Evolutionary conservation across 345 rosid species (phyloP).

Genomic region (Eucalyptus erythrocorys): DNA sequence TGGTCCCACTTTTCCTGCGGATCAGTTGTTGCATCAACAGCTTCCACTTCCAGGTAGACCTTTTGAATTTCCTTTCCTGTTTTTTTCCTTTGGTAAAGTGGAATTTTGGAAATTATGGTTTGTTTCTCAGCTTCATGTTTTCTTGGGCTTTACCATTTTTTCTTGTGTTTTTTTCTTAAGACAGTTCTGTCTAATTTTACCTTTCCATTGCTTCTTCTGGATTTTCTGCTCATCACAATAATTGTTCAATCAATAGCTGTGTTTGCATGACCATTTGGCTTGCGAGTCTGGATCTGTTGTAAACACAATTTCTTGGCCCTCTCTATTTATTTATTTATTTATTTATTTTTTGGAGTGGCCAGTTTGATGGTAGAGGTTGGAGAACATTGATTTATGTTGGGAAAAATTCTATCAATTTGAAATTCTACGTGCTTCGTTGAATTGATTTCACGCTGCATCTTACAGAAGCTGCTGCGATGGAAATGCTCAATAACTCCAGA

Average conservation of each 20-base stretch:
- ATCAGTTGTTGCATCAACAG: conserved; percentile 76
- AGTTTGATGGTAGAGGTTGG: neutral
- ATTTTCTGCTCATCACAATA: neutral
- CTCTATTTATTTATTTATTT: neutral
- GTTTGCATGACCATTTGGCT: neutral
- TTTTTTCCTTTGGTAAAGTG: neutral
- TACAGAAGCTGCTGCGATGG: neutral
- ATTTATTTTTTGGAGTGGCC: neutral
- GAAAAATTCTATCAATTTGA: neutral
- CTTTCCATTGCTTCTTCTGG: neutral
- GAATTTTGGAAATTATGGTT: neutral
- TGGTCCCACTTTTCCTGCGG: conserved; percentile 69
- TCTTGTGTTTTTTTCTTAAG: neutral
- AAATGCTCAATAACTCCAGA: neutral
- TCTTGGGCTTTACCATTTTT: neutral
- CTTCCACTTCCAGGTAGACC: conserved; percentile 75
- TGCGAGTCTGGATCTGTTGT: neutral
- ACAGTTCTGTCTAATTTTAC: neutral
- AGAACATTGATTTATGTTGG: neutral
- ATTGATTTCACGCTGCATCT: neutral
- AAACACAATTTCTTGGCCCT: neutral
- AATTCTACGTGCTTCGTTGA: neutral
- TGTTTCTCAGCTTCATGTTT: neutral
- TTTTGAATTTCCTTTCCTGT: neutral
- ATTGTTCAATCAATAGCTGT: neutral